These are phyloP conservation scores for Linnemannia hyalina DNA, from an alignment of 192 early-diverging fungal genomes.

Conservation along the genomic window DNA sequence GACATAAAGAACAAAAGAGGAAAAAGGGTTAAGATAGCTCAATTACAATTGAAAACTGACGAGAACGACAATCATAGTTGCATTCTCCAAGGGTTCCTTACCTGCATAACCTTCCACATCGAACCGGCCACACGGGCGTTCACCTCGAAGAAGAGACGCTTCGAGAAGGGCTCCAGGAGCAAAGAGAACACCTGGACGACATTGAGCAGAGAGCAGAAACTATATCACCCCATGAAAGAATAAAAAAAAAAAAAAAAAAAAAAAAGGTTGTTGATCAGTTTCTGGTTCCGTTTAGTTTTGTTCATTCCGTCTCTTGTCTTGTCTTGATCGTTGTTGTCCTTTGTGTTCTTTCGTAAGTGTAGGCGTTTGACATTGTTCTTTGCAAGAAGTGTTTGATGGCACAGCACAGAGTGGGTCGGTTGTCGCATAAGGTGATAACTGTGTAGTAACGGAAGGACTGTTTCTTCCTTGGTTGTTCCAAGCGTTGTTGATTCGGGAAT, in stretches of 20 bases:
- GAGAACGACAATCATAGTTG: neutral
- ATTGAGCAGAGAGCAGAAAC: conserved; percentile 61
- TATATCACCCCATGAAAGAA: neutral
- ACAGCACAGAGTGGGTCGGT: no score
- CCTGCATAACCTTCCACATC: conserved; percentile 72
- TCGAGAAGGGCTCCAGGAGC: conserved; percentile 62
- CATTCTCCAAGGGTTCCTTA: neutral
- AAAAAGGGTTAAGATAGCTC: no score
- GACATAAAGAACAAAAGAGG: neutral
- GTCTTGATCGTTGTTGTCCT: no score
- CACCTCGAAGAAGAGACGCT: conserved; percentile 62
- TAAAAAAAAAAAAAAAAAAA: neutral
- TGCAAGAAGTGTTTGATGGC: no score
- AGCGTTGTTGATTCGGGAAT: neutral
- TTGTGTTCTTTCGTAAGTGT: no score
- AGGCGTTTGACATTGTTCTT: no score
- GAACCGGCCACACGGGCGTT: conserved; percentile 62
- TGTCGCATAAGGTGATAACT: neutral
- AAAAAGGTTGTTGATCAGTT: conserved; percentile 1
- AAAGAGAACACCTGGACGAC: conserved; percentile 64
- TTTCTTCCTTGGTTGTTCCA: neutral
- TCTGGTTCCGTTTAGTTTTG: neutral
- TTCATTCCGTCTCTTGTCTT: neutral
- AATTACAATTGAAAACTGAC: neutral
- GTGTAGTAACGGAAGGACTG: no score